Evolutionary conservation across 768 basidiomycete species (phyloP).

Genomic region (Hygrophoropsis aurantiaca): DNA sequence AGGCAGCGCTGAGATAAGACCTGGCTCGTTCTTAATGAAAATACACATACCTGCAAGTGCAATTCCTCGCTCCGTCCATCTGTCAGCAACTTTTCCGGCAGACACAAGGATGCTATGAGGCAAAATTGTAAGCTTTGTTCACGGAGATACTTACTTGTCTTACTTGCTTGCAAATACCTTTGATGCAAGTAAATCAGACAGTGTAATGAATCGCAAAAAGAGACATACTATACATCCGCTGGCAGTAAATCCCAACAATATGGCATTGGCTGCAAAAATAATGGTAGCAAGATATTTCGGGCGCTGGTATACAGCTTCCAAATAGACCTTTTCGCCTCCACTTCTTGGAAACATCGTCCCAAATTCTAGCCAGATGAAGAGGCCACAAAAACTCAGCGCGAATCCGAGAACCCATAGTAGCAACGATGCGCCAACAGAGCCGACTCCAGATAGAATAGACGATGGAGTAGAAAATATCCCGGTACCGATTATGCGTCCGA

Average conservation of each 20-base stretch:
- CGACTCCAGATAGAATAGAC: constrained; percentile 54
- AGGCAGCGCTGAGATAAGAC: too few relatives aligned
- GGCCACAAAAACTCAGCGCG: constrained; percentile 53
- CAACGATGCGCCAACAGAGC: constrained; percentile 58
- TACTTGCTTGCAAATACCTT: constrained; percentile 38
- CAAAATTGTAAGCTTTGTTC: not conserved
- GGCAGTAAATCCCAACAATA: constrained; percentile 43
- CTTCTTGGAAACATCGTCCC: constrained; percentile 65
- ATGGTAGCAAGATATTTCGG: constrained; percentile 49
- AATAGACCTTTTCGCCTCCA: constrained; percentile 64
- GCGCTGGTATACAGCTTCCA: constrained; percentile 52
- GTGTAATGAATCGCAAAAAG: not conserved
- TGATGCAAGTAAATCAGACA: not conserved
- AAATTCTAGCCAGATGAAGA: constrained; percentile 64
- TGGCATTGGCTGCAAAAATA: constrained; percentile 48
- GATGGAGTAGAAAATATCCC: constrained; percentile 68
- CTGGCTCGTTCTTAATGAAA: too few relatives aligned
- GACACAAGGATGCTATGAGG: constrained; percentile 46
- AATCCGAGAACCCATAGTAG: constrained; percentile 68
- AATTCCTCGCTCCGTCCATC: constrained; percentile 58
- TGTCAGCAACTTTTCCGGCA: constrained; percentile 35
- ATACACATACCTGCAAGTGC: constrained; percentile 48
- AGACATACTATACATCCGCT: constrained; percentile 48
- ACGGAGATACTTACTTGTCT: not conserved
- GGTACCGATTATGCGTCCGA: constrained; percentile 60